Percentiles rank a stretch among this genome's conserved stretches.
Evolutionary conservation across 768 basidiomycete genomes (phyloP).

Genomic region (Termitomyces sp.): DNA sequence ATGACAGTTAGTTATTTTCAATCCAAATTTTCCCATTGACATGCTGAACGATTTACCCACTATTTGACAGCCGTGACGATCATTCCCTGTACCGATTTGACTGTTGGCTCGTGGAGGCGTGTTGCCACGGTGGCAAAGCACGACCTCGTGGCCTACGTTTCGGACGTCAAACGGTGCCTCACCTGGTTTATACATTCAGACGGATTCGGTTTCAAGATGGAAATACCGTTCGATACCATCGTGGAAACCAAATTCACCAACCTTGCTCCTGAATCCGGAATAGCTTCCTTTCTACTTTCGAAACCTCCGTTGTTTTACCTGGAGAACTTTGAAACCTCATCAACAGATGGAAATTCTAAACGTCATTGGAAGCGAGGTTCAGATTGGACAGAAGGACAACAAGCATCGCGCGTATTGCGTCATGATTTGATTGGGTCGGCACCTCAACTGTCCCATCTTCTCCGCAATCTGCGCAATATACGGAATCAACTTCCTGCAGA

Average conservation of each 20-base stretch:
- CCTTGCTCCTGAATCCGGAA: slow-evolving; percentile 49
- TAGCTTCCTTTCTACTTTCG: slow-evolving; percentile 63
- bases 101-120: slow-evolving; percentile 77
- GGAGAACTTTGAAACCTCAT: slow-evolving; percentile 38
- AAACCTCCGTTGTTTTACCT: slow-evolving; percentile 68
- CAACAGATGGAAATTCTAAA: slow-evolving; percentile 24
- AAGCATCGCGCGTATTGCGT: slow-evolving; percentile 59
- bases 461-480: slow-evolving; percentile 48
- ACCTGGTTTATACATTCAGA: slow-evolving; percentile 78
- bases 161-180: slow-evolving; percentile 59
- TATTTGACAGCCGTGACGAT: slow-evolving; percentile 57
- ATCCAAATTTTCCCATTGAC: not conserved
- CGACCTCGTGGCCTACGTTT: slow-evolving; percentile 76
- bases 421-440: slow-evolving; percentile 67
- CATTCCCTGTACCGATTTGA: slow-evolving; percentile 72
- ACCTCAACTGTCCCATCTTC: slow-evolving; percentile 53
- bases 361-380: slow-evolving; percentile 61
- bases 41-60: not conserved
- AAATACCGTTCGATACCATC: slow-evolving; percentile 67
- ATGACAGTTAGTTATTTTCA: slow-evolving; percentile 54
- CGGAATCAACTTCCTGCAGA: slow-evolving; percentile 29
- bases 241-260: slow-evolving; percentile 54
- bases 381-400: slow-evolving; percentile 77
- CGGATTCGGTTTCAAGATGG: slow-evolving; percentile 83
- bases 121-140: slow-evolving; percentile 54